phyloP scores from a whole-genome alignment of 192 early-diverging fungal species.

The Geranomyces michiganensis region DNA sequence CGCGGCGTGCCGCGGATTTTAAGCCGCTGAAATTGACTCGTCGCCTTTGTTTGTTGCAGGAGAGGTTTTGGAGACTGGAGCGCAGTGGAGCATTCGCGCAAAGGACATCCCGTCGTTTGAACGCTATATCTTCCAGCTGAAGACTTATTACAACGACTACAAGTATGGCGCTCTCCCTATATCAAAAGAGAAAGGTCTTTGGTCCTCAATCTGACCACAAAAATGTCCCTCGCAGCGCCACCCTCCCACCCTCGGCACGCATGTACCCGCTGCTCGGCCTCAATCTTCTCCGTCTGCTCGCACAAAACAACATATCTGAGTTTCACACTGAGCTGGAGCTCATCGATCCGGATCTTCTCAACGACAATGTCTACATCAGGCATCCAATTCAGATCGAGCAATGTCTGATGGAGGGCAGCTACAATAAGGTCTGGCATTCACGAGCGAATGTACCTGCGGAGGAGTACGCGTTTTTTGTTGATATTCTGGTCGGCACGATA shows the following conservation, averaged over 20 bases:
- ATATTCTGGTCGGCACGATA: slow-evolving; percentile 92
- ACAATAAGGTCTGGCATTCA: slow-evolving; percentile 95
- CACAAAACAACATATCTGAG: slow-evolving; percentile 95
- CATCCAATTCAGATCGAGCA: slow-evolving; percentile 95
- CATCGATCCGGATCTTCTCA: slow-evolving; percentile 81
- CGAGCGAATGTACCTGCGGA: slow-evolving; percentile 84
- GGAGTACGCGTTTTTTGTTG: slow-evolving; percentile 92
- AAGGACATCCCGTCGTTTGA: slow-evolving; percentile 94
- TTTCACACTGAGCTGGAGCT: slow-evolving; percentile 97
- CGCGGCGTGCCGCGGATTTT: too few relatives aligned
- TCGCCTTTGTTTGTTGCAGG: slow-evolving; percentile 48
- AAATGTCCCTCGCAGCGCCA: slow-evolving; percentile 39
- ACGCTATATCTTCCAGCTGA: slow-evolving; percentile 90
- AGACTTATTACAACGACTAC: slow-evolving; percentile 84
- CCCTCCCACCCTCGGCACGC: slow-evolving; percentile 74
- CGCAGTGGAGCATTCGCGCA: slow-evolving; percentile 80
- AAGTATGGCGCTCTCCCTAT: slow-evolving; percentile 54
- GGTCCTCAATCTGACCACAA: too few relatives aligned
- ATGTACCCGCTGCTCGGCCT: slow-evolving; percentile 90
- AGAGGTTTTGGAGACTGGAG: slow-evolving; percentile 87
- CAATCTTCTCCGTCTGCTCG: slow-evolving; percentile 88
- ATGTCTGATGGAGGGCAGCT: slow-evolving; percentile 96
- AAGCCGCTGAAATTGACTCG: too few relatives aligned
- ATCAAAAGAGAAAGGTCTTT: too few relatives aligned
- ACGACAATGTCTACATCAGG: slow-evolving; percentile 81